Percentiles rank a stretch among this genome's conserved stretches.
These are phyloP conservation scores for Gigaspora rosea DNA, from an alignment of 192 early-diverging fungal genomes.

Conservation along the genomic window DNA sequence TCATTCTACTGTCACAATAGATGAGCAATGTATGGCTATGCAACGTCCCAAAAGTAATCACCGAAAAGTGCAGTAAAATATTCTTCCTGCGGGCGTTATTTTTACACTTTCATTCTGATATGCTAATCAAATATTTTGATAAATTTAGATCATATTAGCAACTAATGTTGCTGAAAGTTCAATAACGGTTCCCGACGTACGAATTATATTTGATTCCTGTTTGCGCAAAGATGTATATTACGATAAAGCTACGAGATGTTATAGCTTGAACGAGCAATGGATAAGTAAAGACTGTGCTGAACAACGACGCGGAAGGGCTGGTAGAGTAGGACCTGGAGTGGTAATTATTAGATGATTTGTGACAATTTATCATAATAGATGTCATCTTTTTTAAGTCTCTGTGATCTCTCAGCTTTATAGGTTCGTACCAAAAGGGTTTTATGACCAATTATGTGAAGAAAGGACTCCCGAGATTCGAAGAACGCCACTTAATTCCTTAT, in stretches of 20 bases:
- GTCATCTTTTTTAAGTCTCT: not conserved
- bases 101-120: no score
- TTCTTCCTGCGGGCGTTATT: no score
- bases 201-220: slow-evolving; percentile 36
- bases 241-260: slow-evolving; percentile 28
- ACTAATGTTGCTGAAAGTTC: slow-evolving; percentile 41
- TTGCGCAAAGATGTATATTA: slow-evolving; percentile 37
- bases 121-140: not conserved
- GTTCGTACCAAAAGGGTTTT: slow-evolving; percentile 34
- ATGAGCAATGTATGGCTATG: slow-evolving; percentile 36
- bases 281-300: slow-evolving; percentile 39
- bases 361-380: no score
- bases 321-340: slow-evolving; percentile 34
- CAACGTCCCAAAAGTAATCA: slow-evolving; percentile 25
- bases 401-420: slow-evolving; percentile 30
- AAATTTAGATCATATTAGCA: slow-evolving; percentile 36
- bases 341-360: not conserved
- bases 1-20: slow-evolving; percentile 38
- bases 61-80: slow-evolving; percentile 20
- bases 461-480: slow-evolving; percentile 35
- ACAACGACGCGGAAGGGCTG: slow-evolving; percentile 36
- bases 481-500: slow-evolving; percentile 33
- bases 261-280: slow-evolving; percentile 39
- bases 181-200: slow-evolving; percentile 37
- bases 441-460: slow-evolving; percentile 24